Evolutionary conservation across 1,139 yeast species (phyloP).

Genomic region (Kodamaea arcana): DNA sequence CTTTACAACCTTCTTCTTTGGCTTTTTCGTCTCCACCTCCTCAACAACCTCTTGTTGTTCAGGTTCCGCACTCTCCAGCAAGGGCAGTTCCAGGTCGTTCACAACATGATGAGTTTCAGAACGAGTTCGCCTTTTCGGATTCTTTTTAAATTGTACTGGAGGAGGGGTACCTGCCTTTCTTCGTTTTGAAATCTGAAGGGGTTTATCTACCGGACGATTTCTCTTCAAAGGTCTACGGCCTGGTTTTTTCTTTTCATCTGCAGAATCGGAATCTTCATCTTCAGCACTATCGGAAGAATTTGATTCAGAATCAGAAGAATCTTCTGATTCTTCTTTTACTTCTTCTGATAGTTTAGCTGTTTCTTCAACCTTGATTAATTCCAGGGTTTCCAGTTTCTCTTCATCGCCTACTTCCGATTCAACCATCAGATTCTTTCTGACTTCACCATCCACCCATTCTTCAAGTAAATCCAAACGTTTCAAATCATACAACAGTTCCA

Average conservation of each 20-base stretch:
- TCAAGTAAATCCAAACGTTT: constrained; percentile 53
- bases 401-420: not conserved
- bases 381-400: not conserved
- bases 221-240: constrained; percentile 6
- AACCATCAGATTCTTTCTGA: constrained; percentile 1
- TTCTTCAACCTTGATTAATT: not conserved
- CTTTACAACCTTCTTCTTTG: constrained; percentile 1
- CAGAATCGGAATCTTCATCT: constrained; percentile 5
- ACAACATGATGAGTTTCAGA: constrained; percentile 1
- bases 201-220: constrained; percentile 21
- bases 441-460: constrained; percentile 15
- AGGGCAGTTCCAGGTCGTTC: not conserved
- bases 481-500: constrained; percentile 51
- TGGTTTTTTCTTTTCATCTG: constrained; percentile 1
- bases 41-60: not conserved
- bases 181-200: constrained; percentile 7
- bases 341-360: constrained; percentile 5
- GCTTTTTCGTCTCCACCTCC: constrained; percentile 3
- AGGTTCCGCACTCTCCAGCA: not conserved
- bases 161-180: not conserved
- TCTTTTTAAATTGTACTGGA: not conserved
- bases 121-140: constrained; percentile 1
- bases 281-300: constrained; percentile 6
- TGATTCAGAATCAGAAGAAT: constrained; percentile 3
- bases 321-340: constrained; percentile 7